Evolutionary conservation across 1,284 basidiomycete genomes (phyloP), one percentile per base, ranked within the genome.

Genomic region (Rhodotorula sp.): DNA sequence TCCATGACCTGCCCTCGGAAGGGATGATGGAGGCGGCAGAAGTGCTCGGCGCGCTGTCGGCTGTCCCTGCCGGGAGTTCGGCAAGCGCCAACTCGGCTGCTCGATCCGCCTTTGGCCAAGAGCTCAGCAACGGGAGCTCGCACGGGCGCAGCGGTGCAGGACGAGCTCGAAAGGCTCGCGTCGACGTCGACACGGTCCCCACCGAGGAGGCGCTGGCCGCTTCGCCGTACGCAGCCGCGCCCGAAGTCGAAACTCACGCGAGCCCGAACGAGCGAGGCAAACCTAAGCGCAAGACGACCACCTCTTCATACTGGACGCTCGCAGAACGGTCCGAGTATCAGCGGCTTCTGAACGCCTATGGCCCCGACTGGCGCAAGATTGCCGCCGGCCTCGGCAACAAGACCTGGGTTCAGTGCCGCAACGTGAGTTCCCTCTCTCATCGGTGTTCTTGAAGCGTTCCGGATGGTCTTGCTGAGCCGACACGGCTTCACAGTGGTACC

Each of bases 371-470:
- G 80, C 87, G 88, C 73, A 84, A 86, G 23, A 90, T 94, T 60
- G 87, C 91, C 2, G 85, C 87, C 6, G 85, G 86, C 12, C 85
- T 94, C 82, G 87, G 87, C 14, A 88, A 87, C 78, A 93, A 93
- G 87, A 91, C 90, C 15, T 86, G 87, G 5, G 84, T 87, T 14
- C 91, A 93, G 84, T 89, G 91, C 61, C 57, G 65, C 18, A 75
- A 75, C 50, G 71, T 75, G 67, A 38, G 68, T 71, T n/a, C 48
- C 16, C 16, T n/a, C 16, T 26, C 38, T 12, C 10, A 1, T 12
- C 34, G 26, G 8, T 28, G 15, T 23, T 19, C 45, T 15, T 21
- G 38, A n/a, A 19, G 6, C 2, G 14, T 6, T 6, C 26, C 2
- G 3, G 5, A 7, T 14, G 31, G 23, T 26, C 7, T 12, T 6